Evolutionary conservation across 2,329 filamentous ascomycete genomes (phyloP), one percentile per base, ranked within the genome.

Genomic region (Cucurbitaria berberidis): DNA sequence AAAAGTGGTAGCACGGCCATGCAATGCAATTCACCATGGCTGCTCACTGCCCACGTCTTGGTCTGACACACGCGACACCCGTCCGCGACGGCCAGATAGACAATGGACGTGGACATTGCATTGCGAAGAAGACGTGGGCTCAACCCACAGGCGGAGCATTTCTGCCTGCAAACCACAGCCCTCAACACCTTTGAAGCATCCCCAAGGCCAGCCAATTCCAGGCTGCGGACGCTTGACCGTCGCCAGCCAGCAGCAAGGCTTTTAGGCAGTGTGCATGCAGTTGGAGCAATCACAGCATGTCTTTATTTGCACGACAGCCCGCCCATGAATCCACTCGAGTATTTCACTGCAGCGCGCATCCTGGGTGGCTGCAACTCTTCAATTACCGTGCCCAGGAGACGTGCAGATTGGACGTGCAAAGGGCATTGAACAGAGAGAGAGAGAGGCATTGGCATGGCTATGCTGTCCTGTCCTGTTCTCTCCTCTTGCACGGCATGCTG

Each of bases 281-380:
- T 49, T 49, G 38, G 51, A 60, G 59, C 64, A 64, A 58, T 60
- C 60, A 64, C 60, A 57, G 53, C 59, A 51, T 44, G 51, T 58
- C 59, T 48, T 57, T 62, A 59, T 67, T 64, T 63, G 64, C 66
- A 72, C 67, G 51, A 63, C 67, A 51, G 59, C 62, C 62, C 60
- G 59, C 62, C 57, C 52, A 62, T 57, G 54, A 53, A 43, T 40
- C 38, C 47, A 38, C 49, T 56, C 52, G 51, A 52, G 11, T 18
- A 48, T 26, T 22, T 34, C 50, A 24, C 29, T 29, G 34, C 13
- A 36, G 34, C 36, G 11, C 13, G 35, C 35, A 9, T 39, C 35
- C 30, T 15, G 6, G 13, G 13, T 15, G 30, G 30, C 30, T 34
- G 15, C 9, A 41, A 22, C 16, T 40, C 36, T 41, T 51, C 29